A percentile compares a stretch with the other conserved stretches of the same genome.
Evolutionary conservation across 441 rosid species (phyloP).

Genomic region (Euphorbia corollata): DNA sequence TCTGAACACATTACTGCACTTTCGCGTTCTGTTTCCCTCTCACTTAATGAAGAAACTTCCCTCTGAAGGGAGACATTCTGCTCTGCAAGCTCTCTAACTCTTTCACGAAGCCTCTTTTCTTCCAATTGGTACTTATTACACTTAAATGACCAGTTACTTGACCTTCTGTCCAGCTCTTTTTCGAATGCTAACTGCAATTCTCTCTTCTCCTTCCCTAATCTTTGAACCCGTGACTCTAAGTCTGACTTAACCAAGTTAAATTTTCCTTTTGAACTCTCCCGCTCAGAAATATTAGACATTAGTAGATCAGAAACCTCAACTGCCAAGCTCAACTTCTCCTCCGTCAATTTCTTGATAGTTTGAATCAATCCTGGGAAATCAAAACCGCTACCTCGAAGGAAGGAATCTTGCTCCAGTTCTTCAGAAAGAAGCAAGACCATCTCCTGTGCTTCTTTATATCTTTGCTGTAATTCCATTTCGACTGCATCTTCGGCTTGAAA

Average conservation of each 20-base stretch:
- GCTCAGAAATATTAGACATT: constrained; percentile 55
- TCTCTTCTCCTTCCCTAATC: constrained; percentile 65
- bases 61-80: constrained; percentile 89
- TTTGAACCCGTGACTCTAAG: constrained; percentile 41
- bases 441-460: constrained; percentile 64
- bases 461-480: constrained; percentile 50
- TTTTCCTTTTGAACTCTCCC: constrained; percentile 54
- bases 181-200: constrained; percentile 80
- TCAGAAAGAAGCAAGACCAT: constrained; percentile 59
- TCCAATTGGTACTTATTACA: constrained; percentile 70
- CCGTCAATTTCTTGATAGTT: constrained; percentile 45
- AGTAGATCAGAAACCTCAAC: constrained; percentile 60
- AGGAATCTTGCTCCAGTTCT: constrained; percentile 54
- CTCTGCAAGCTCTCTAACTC: constrained; percentile 96
- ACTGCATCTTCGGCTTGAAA: constrained; percentile 35
- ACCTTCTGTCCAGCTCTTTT: constrained; percentile 94
- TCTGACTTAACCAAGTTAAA: constrained; percentile 49
- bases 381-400: constrained; percentile 43
- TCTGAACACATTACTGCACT: constrained; percentile 44
- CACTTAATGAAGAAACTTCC: constrained; percentile 60
- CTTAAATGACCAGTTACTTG: constrained; percentile 81
- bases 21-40: constrained; percentile 60
- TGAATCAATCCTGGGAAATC: constrained; percentile 60
- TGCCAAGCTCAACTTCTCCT: constrained; percentile 71
- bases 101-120: constrained; percentile 86